Evolutionary conservation across 805 yeast genomes (phyloP).

Genomic region (Debaryomyces tyrocola): DNA sequence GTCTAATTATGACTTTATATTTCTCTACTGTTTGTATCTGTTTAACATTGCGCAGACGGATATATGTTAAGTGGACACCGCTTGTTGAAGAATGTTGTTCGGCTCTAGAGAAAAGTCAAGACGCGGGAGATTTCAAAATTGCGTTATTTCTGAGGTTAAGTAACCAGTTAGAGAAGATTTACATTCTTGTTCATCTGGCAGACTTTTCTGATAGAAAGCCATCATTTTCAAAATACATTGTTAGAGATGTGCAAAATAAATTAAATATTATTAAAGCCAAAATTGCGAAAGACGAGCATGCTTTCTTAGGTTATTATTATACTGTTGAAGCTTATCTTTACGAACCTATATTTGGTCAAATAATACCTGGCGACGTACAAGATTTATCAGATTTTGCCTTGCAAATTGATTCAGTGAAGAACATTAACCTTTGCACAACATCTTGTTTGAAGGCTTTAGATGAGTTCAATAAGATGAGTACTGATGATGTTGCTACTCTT

Average conservation of each 20-base stretch:
- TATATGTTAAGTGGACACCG: slow-evolving; percentile 63
- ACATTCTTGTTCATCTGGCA: slow-evolving; percentile 45
- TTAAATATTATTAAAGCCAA: slow-evolving; percentile 40
- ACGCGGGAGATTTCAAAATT: slow-evolving; percentile 38
- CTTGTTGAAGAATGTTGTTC: slow-evolving; percentile 62
- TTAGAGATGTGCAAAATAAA: slow-evolving; percentile 50
- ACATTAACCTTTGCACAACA: slow-evolving; percentile 51
- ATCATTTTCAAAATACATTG: slow-evolving; percentile 37
- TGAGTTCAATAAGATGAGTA: slow-evolving; percentile 45
- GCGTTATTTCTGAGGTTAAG: slow-evolving; percentile 62
- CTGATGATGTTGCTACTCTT: slow-evolving; percentile 49
- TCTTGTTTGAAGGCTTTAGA: slow-evolving; percentile 54
- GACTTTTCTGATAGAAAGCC: slow-evolving; percentile 19
- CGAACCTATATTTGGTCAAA: slow-evolving; percentile 48
- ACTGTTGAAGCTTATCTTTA: slow-evolving; percentile 67
- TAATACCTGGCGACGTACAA: slow-evolving; percentile 12
- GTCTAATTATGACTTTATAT: slow-evolving; percentile 59
- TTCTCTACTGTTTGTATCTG: slow-evolving; percentile 62
- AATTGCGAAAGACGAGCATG: slow-evolving; percentile 40
- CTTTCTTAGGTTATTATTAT: slow-evolving; percentile 51
- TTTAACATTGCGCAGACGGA: slow-evolving; percentile 62
- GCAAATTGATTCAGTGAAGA: slow-evolving; percentile 31
- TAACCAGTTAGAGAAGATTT: slow-evolving; percentile 61
- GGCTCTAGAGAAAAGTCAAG: slow-evolving; percentile 39
- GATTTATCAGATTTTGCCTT: slow-evolving; percentile 16